Evolutionary conservation across 2,329 filamentous ascomycete genomes (phyloP).

Genomic region (Claviceps fusiformis): DNA sequence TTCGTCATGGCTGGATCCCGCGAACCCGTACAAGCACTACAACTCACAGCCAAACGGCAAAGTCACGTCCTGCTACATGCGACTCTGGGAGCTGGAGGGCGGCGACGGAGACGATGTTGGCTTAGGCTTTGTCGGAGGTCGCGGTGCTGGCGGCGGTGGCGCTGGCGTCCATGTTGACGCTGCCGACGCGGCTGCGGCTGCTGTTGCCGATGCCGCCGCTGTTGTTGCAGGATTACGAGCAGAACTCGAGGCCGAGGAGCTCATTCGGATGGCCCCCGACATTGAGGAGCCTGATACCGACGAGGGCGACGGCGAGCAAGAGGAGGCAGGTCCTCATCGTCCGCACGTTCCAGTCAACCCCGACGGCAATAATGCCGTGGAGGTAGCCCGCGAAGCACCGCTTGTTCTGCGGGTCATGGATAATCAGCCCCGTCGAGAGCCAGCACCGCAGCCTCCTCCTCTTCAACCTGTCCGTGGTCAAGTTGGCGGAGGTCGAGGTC

Average conservation of each 20-base stretch:
- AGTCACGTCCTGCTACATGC: slow-evolving; percentile 60
- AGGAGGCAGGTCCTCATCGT: slow-evolving; percentile 10
- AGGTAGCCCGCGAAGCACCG: slow-evolving; percentile 41
- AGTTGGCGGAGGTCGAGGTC: background rate
- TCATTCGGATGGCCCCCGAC: background rate
- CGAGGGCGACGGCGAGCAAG: slow-evolving; percentile 10
- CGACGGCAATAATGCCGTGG: slow-evolving; percentile 19
- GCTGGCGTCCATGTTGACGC: no score
- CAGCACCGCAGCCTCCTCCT: background rate
- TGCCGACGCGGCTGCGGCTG: background rate
- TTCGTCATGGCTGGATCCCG: slow-evolving; percentile 66
- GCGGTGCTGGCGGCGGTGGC: slow-evolving; percentile 1
- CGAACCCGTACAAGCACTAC: slow-evolving; percentile 81
- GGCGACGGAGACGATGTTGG: slow-evolving; percentile 53
- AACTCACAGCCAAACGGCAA: slow-evolving; percentile 45
- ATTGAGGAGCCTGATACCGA: slow-evolving; percentile 10
- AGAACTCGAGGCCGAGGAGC: background rate
- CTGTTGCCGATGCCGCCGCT: background rate
- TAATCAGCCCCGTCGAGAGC: slow-evolving; percentile 17
- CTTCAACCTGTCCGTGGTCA: background rate
- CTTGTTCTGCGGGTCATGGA: slow-evolving; percentile 41
- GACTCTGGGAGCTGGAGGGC: slow-evolving; percentile 78
- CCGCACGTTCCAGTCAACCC: slow-evolving; percentile 11
- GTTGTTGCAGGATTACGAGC: background rate
- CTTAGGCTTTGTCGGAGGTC: slow-evolving; percentile 28